These are phyloP conservation scores for Sporisorium reilianum DNA, from an alignment of 1,284 basidiomycete species.

Conservation along the genomic window DNA sequence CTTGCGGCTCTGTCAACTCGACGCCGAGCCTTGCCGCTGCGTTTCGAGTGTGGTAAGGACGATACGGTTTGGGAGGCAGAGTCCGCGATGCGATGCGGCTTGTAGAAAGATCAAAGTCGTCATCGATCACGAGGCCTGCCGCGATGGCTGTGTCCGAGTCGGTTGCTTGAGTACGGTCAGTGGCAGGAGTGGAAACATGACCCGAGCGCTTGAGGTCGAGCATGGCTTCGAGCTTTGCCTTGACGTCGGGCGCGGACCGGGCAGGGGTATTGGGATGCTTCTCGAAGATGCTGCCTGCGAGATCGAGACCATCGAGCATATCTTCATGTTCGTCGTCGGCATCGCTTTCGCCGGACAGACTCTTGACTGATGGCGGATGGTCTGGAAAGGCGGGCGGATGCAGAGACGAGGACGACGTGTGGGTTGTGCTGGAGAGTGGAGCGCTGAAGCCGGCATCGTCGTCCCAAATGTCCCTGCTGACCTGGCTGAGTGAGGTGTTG, in stretches of 20 bases:
- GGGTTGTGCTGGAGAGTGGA: constrained; percentile 12
- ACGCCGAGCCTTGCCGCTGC: constrained; percentile 1
- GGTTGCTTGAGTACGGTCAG: constrained; percentile 4
- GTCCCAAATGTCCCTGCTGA: constrained; percentile 43
- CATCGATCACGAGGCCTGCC: constrained; percentile 57
- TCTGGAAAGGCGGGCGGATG: constrained; percentile 19
- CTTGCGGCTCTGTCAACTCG: not conserved
- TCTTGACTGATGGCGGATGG: constrained; percentile 22
- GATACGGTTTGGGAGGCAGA: constrained; percentile 13
- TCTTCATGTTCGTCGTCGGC: constrained; percentile 59
- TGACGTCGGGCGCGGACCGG: constrained; percentile 12
- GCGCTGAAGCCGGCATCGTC: constrained; percentile 22
- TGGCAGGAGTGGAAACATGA: not conserved
- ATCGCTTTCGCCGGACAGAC: constrained; percentile 47
- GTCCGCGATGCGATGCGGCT: constrained; percentile 45
- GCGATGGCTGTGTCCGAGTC: constrained; percentile 53
- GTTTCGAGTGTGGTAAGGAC: not conserved
- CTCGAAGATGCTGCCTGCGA: constrained; percentile 54
- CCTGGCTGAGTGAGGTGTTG: constrained; percentile 37
- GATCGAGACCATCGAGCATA: constrained; percentile 49
- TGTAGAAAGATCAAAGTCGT: constrained; percentile 59
- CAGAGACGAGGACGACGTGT: constrained; percentile 27
- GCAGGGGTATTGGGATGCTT: not conserved
- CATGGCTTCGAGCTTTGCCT: constrained; percentile 49
- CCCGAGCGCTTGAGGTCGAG: constrained; percentile 49